A percentile compares a stretch with the other conserved stretches of the same genome.
Evolutionary conservation across 352 stramenopile species (phyloP).

Genomic region (Plasmopara viticola): DNA sequence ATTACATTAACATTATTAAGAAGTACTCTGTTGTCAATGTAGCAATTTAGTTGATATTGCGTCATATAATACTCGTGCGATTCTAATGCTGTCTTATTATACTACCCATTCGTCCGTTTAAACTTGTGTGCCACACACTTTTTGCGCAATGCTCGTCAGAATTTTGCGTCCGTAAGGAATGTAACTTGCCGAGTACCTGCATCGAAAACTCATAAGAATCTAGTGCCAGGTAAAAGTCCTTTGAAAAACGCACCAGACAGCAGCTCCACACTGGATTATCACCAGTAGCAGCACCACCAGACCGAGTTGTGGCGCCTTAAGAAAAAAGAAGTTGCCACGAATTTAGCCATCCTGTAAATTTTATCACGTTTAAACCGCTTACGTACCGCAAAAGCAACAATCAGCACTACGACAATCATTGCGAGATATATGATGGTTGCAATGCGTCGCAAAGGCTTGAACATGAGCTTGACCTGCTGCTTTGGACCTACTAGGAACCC

Average conservation of each 20-base stretch:
- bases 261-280: constrained; percentile 67
- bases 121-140: constrained; percentile 34
- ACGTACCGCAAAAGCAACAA: constrained; percentile 58
- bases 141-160: constrained; percentile 54
- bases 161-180: constrained; percentile 82
- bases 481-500: constrained; percentile 74
- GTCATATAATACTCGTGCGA: too few relatives aligned
- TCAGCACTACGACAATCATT: constrained; percentile 75
- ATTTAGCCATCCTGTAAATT: not conserved
- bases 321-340: constrained; percentile 3
- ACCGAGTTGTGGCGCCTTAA: constrained; percentile 53
- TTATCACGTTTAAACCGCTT: too few relatives aligned
- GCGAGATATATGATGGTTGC: constrained; percentile 64
- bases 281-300: constrained; percentile 73
- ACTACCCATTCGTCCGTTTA: too few relatives aligned
- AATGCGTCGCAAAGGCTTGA: constrained; percentile 72
- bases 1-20: too few relatives aligned
- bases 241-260: constrained; percentile 45
- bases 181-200: constrained; percentile 79
- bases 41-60: too few relatives aligned
- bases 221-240: constrained; percentile 4
- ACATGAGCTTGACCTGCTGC: constrained; percentile 85
- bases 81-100: too few relatives aligned
- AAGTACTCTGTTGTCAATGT: too few relatives aligned
- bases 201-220: not conserved